Evolutionary conservation across 23 red algal genomes (phyloP).

Genomic region (Chondrus crispus): DNA sequence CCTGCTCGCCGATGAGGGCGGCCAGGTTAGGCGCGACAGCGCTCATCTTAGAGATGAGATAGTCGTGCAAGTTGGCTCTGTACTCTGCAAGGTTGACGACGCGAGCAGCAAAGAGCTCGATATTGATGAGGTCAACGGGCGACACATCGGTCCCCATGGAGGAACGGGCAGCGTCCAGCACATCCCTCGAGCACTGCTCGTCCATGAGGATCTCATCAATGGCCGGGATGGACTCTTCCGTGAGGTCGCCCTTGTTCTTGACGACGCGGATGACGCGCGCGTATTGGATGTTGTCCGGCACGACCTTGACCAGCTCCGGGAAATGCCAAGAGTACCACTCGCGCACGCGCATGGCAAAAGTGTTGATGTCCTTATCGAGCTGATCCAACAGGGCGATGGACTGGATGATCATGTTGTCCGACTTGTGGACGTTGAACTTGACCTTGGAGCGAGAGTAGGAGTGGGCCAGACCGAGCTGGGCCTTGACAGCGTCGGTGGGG

Average conservation of each 20-base stretch:
- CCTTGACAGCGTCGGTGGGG: slow-evolving; percentile 71
- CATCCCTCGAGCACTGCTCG: slow-evolving; percentile 53
- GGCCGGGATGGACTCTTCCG: slow-evolving; percentile 33
- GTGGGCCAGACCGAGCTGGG: slow-evolving; percentile 96
- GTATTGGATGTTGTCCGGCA: slow-evolving; percentile 92
- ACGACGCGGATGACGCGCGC: slow-evolving; percentile 70
- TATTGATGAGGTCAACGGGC: slow-evolving; percentile 85
- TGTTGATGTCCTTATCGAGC: slow-evolving; percentile 99
- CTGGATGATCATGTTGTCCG: slow-evolving; percentile 95
- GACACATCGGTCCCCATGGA: slow-evolving; percentile 96
- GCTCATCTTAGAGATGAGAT: slow-evolving; percentile 78
- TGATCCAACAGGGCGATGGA: slow-evolving; percentile 91
- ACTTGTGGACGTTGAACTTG: slow-evolving; percentile 92
- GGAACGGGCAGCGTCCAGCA: slow-evolving; percentile 81
- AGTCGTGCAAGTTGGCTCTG: slow-evolving; percentile 77
- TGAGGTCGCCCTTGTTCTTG: slow-evolving; percentile 44
- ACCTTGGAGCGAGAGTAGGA: slow-evolving; percentile 91
- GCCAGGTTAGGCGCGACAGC: slow-evolving; percentile 90
- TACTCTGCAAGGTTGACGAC: slow-evolving; percentile 85
- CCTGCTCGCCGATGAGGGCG: slow-evolving; percentile 88
- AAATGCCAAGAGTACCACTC: slow-evolving; percentile 99
- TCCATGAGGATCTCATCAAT: slow-evolving; percentile 57
- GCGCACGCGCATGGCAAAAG: slow-evolving; percentile 95
- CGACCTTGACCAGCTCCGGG: slow-evolving; percentile 97
- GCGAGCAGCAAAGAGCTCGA: slow-evolving; percentile 76